A percentile compares a stretch with the other conserved stretches of the same genome.
These are phyloP conservation scores for Rhododendron molle DNA, from an alignment of 148 eudicot genomes.

Conservation along the genomic window DNA sequence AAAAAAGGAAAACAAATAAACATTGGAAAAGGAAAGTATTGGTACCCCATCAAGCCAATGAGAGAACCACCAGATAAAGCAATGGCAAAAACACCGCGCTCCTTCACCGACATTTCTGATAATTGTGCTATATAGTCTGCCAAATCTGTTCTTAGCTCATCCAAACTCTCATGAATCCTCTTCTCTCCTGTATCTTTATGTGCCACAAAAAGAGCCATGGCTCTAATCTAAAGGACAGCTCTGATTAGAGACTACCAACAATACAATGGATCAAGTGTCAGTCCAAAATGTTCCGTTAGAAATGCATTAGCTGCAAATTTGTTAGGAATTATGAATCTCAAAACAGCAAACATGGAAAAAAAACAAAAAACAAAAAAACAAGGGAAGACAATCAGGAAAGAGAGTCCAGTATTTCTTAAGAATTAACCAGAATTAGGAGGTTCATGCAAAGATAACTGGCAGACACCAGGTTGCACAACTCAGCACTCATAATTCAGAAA, in stretches of 20 bases:
- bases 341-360: not conserved
- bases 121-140: conserved; percentile 83
- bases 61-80: conserved; percentile 95
- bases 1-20: not conserved
- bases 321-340: not conserved
- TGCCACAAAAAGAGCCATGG: conserved; percentile 59
- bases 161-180: conserved; percentile 70
- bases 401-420: not conserved
- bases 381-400: not conserved
- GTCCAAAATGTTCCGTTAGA: not conserved
- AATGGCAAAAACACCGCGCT: conserved; percentile 73
- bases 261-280: conserved; percentile 9
- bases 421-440: not conserved
- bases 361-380: not conserved
- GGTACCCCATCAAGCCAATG: conserved; percentile 68
- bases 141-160: conserved; percentile 77
- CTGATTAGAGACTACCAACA: conserved; percentile 78
- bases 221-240: conserved; percentile 66
- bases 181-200: conserved; percentile 62
- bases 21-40: conserved; percentile 11
- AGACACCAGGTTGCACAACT: not conserved
- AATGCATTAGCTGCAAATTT: not conserved
- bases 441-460: not conserved
- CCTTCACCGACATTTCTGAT: conserved; percentile 78
- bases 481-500: not conserved